Conservation (phyloP, 2,329 filamentous ascomycete species). For the Ascochyta viciae-villosae region DNA sequence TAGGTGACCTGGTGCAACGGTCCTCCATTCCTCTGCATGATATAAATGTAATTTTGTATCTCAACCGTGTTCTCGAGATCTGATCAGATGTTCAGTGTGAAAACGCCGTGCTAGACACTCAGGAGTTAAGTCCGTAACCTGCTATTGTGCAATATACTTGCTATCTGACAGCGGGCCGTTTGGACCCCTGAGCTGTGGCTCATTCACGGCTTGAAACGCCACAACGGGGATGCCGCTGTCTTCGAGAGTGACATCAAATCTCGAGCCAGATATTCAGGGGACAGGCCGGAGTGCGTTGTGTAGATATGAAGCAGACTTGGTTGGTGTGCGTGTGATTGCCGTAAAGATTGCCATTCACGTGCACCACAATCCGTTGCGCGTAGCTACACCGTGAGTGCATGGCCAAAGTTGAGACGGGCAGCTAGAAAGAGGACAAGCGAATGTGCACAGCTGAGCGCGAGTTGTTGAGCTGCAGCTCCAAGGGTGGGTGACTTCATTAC, state of each 20-base stretch:
- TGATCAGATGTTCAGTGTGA: not conserved
- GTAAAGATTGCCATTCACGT: not conserved
- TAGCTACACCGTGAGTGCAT: not conserved
- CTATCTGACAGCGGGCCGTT: constrained; percentile 18
- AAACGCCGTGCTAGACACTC: not conserved
- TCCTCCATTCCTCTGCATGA: constrained; percentile 7
- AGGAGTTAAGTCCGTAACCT: too few species aligned
- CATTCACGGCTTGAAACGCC: constrained; percentile 7
- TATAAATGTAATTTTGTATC: not conserved
- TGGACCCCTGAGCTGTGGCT: constrained; percentile 1
- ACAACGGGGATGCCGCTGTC: constrained; percentile 4
- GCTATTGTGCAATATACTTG: not conserved
- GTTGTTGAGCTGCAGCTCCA: constrained; percentile 17
- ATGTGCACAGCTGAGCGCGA: not conserved
- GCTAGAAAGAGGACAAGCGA: not conserved
- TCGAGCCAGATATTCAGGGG: not conserved
- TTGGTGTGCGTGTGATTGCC: not conserved
- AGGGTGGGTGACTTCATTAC: not conserved
- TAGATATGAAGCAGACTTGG: not conserved
- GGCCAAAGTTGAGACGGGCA: not conserved
- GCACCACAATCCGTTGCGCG: not conserved
- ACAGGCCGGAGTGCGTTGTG: not conserved
- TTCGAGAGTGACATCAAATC: constrained; percentile 1
- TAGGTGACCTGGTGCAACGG: constrained; percentile 4
- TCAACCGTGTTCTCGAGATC: not conserved